phyloP scores from a whole-genome alignment of 2,329 filamentous ascomycete genomes.

The Aspergillus terreus region DNA sequence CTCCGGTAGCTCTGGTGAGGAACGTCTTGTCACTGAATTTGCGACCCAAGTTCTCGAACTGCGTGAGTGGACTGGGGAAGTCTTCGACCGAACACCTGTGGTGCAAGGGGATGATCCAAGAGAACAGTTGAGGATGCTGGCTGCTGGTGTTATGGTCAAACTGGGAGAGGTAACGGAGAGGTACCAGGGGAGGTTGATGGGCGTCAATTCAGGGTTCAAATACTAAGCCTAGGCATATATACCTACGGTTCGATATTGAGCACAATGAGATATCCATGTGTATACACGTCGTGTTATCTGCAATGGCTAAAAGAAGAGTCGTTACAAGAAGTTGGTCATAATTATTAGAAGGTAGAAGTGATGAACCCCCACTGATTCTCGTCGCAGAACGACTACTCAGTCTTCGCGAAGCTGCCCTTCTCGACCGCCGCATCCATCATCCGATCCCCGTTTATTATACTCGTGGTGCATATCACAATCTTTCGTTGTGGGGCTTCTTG shows the following conservation, averaged over 20 bases:
- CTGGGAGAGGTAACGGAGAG: slow-evolving; percentile 77
- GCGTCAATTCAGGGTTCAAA: slow-evolving; percentile 55
- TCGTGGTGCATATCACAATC: slow-evolving; percentile 89
- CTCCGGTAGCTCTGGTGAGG: slow-evolving; percentile 50
- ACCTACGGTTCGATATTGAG: not conserved
- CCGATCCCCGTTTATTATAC: slow-evolving; percentile 81
- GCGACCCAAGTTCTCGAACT: slow-evolving; percentile 79
- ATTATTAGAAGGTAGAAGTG: not conserved
- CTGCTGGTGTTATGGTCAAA: slow-evolving; percentile 76
- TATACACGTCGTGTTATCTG: not conserved
- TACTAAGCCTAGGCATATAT: slow-evolving; percentile 20
- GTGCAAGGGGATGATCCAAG: slow-evolving; percentile 49
- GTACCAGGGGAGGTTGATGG: slow-evolving; percentile 73
- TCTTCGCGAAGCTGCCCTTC: slow-evolving; percentile 57
- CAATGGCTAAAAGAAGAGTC: slow-evolving; percentile 2
- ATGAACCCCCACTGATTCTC: not conserved
- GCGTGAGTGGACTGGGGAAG: slow-evolving; percentile 74
- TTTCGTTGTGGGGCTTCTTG: slow-evolving; percentile 77
- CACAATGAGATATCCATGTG: not conserved
- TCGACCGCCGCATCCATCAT: slow-evolving; percentile 86
- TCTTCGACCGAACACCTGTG: slow-evolving; percentile 61
- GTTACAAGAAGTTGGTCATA: not conserved
- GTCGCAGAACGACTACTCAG: slow-evolving; percentile 13
- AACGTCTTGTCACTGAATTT: slow-evolving; percentile 69
- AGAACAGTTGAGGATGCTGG: slow-evolving; percentile 51